Base-by-base conservation (phyloP, 2,329 filamentous ascomycete genomes). In the Talaromyces amestolkiae region DNA sequence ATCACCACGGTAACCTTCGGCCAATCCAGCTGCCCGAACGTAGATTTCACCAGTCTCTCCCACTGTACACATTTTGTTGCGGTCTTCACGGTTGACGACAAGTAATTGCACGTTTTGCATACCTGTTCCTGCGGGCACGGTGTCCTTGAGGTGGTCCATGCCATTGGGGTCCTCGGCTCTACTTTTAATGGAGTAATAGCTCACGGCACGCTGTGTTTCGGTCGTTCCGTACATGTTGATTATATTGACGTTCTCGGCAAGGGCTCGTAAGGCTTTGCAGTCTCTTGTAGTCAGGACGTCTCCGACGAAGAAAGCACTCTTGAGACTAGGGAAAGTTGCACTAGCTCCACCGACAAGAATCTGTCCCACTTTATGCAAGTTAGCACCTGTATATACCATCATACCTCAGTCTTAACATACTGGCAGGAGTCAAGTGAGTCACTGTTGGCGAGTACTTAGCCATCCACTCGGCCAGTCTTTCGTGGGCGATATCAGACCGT, bases 141-240 rank as follows among this genome's bases (percentile, higher is more conserved):
- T 89, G 70, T 97, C 91, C 69, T 85, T 85, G 77, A 91, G 84
- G 31, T 80, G 82, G 67, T 90, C 87, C 37, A 91, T 66, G 15
- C 61, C 41, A 8, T 66, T 33, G 77, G 71, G 83, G 89, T 24
- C 82, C 78, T 1, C 83, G 11, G 82, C 85, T 33, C 83, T 80
- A 72, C 86, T 89, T 0, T 89, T 88, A 17, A 97, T 87, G 72
- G 94, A 87, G 75, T 87, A 96, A 80, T 91, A 97, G 69, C 88
- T 92, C 49, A 97, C 93, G 3, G 89, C 87, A 70, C 92, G 83
- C 73, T 91, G 87, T 0, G 91, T 94, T 77, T 97, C 93, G 0
- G 93, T 97, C 0, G 92, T 92, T 49, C 93, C 93, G 74, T 93
- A 96, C 87, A 94, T 91, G 78, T 93, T 94, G 69, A 92, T 84